phyloP scores from a whole-genome alignment of 352 stramenopile species.

The Phytophthora citricola region DNA sequence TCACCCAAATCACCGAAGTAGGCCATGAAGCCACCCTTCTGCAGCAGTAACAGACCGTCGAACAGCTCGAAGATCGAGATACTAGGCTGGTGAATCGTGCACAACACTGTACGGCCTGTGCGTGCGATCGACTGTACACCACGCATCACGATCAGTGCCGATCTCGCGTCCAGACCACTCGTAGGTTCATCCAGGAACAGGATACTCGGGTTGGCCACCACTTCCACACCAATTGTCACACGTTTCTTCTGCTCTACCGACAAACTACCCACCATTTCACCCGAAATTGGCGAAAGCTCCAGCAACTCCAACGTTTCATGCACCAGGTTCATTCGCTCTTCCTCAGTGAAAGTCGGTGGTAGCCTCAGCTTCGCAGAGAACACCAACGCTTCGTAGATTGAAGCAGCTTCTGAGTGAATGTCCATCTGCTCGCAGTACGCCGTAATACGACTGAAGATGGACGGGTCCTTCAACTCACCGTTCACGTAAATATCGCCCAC shows the following conservation, averaged over 20 bases:
- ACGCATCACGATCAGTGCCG: conserved; percentile 30
- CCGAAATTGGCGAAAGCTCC: conserved; percentile 45
- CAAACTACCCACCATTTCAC: conserved; percentile 50
- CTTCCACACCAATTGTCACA: conserved; percentile 92
- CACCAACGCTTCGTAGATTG: conserved; percentile 84
- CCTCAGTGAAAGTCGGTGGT: conserved; percentile 42
- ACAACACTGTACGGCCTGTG: conserved; percentile 89
- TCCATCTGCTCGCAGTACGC: conserved; percentile 60
- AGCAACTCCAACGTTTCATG: conserved; percentile 60
- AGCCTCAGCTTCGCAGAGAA: conserved; percentile 91
- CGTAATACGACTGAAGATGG: conserved; percentile 81
- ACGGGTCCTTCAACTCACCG: conserved; percentile 79
- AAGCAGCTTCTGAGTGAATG: conserved; percentile 48
- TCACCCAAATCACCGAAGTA: conserved; percentile 91
- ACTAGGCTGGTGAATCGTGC: conserved; percentile 34
- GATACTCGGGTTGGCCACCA: conserved; percentile 93
- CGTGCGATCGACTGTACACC: conserved; percentile 85
- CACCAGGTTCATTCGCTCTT: conserved; percentile 53
- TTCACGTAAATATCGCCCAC: conserved; percentile 88
- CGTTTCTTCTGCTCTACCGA: conserved; percentile 94
- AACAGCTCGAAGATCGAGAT: conserved; percentile 60
- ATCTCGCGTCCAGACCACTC: conserved; percentile 88
- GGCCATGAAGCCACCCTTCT: conserved; percentile 59
- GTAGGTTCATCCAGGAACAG: conserved; percentile 95
- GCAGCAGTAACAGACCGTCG: conserved; percentile 89